A percentile compares a stretch with the other conserved stretches of the same genome.
phyloP scores from a whole-genome alignment of 2,329 filamentous ascomycete species.

The Chaetothyriales sp. region DNA sequence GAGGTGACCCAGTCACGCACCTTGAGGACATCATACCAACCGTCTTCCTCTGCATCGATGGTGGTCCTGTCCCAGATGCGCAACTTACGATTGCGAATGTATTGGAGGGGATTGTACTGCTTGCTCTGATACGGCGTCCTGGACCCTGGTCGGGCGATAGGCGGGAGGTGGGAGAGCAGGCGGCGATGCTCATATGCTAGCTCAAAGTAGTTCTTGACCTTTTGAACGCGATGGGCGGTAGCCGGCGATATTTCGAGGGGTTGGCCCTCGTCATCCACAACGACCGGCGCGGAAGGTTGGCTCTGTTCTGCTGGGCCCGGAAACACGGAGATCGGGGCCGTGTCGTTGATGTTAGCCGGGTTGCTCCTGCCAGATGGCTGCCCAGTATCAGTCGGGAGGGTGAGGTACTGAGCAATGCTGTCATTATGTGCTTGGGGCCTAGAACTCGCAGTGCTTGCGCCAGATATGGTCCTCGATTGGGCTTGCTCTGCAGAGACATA shows the following conservation, averaged over 20 bases:
- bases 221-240: conserved; percentile 67
- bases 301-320: neutral
- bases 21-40: conserved; percentile 57
- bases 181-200: conserved; percentile 71
- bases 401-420: conserved; percentile 4
- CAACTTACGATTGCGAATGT: conserved; percentile 77
- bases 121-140: conserved; percentile 27
- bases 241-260: conserved; percentile 52
- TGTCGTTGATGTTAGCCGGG: neutral
- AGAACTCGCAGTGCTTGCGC: conserved; percentile 19
- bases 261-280: conserved; percentile 20
- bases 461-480: conserved; percentile 4
- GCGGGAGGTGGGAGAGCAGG: conserved; percentile 62
- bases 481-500: conserved; percentile 23
- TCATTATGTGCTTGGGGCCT: neutral
- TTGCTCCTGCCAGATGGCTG: neutral
- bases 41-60: conserved; percentile 59
- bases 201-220: conserved; percentile 72
- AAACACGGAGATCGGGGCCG: neutral
- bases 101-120: conserved; percentile 79
- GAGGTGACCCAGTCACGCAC: conserved; percentile 66
- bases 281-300: neutral
- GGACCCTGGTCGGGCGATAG: conserved; percentile 32
- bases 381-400: neutral
- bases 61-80: conserved; percentile 60